Evolutionary conservation across 495 filamentous ascomycete species (phyloP), one percentile per base, ranked within the genome.

Genomic region (Hyaloscypha variabilis): DNA sequence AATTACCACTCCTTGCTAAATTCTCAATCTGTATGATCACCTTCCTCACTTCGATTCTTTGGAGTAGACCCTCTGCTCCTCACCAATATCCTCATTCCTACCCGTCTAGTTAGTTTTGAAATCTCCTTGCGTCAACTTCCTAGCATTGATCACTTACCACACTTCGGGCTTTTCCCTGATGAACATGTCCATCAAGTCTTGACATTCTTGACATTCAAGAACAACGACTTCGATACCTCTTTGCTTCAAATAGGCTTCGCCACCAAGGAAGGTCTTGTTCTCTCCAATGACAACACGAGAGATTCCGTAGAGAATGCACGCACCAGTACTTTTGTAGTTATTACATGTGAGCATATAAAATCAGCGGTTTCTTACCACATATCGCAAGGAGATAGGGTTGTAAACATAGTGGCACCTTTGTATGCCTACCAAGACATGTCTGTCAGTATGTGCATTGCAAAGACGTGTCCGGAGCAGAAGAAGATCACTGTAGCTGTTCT

Each of bases 231-330:
- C 89, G 70, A 94, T 85, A 8, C 91, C 92, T 31, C 86, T 82
- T 69, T 82, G 82, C 71, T 82, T 81, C 19, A 96, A 80, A 70
- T 92, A 88, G 14, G 87, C 84, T 75, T 96, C 91, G 19, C 90
- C 91, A 50, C 91, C 91, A 3, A 91, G 70, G 65, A 93, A 93
- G 53, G 84, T 94, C 71, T 84, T 82, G 72, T 94, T 93, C 79
- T 96, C 92, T 8, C 92, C 92, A 77, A 96, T 85, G 36, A 96
- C 91, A 2, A 95, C 91, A 3, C 91, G 87, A 59, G 83, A 82
- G 46, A 96, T 85, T 69, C 90, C 90, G 78, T 93, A 95, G 61
- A 94, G 81, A 53, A 96, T 77, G 69, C 90, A 92, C 4, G 92
- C 91, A 26, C 91, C 91, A 17, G 91, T 82, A 58, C 79, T 71